A percentile compares a stretch with the other conserved stretches of the same genome.
Evolutionary conservation across 805 yeast genomes (phyloP).

Genomic region (Zygotorulaspora florentina): DNA sequence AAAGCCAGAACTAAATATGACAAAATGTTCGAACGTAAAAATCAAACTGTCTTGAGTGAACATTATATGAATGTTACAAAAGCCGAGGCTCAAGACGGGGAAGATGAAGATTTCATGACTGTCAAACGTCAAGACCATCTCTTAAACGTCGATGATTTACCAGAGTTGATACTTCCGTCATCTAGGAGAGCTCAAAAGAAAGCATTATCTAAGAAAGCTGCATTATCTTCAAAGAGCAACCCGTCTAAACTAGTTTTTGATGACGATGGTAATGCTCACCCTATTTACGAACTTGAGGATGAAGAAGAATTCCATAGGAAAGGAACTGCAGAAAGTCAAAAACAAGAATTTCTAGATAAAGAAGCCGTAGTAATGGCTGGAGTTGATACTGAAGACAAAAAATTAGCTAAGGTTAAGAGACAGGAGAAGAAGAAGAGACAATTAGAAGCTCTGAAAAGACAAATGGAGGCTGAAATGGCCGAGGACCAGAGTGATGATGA

Average conservation of each 20-base stretch:
- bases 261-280: slow-evolving; percentile 91
- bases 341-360: slow-evolving; percentile 56
- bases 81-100: slow-evolving; percentile 39
- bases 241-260: slow-evolving; percentile 83
- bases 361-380: slow-evolving; percentile 66
- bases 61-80: slow-evolving; percentile 76
- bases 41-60: slow-evolving; percentile 86
- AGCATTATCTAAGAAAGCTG: slow-evolving; percentile 81
- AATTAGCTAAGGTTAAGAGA: slow-evolving; percentile 67
- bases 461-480: slow-evolving; percentile 37
- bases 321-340: slow-evolving; percentile 67
- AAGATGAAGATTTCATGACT: slow-evolving; percentile 69
- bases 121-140: slow-evolving; percentile 77
- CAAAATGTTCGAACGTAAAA: slow-evolving; percentile 90
- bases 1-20: slow-evolving; percentile 82
- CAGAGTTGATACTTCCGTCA: slow-evolving; percentile 56
- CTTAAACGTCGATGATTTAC: slow-evolving; percentile 58
- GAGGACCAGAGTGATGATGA: slow-evolving; percentile 25
- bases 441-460: slow-evolving; percentile 66
- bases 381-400: slow-evolving; percentile 77
- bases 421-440: slow-evolving; percentile 86
- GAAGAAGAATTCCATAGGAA: slow-evolving; percentile 77
- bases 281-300: slow-evolving; percentile 83
- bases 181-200: slow-evolving; percentile 83
- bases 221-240: slow-evolving; percentile 55